A percentile compares a stretch with the other conserved stretches of the same genome.
phyloP scores from a whole-genome alignment of 1,284 basidiomycete genomes.

The Trametes sp. region DNA sequence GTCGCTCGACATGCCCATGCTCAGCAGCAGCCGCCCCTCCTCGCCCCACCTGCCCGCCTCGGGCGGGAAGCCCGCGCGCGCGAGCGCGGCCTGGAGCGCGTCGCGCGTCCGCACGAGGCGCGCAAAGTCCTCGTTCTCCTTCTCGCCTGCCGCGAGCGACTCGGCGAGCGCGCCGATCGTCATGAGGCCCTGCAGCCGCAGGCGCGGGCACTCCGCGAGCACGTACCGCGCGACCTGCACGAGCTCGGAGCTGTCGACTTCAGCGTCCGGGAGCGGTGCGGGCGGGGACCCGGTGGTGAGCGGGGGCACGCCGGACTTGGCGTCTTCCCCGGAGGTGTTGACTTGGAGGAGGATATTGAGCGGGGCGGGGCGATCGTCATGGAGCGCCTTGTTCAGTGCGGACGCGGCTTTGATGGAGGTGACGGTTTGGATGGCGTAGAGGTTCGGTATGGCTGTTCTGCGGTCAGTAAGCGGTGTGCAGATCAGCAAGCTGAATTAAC shows the following conservation, averaged over 20 bases:
- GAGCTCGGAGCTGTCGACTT: slow-evolving; percentile 54
- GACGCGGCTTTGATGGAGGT: slow-evolving; percentile 87
- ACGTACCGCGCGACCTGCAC: slow-evolving; percentile 77
- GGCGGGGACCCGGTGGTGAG: slow-evolving; percentile 43
- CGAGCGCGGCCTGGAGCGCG: slow-evolving; percentile 58
- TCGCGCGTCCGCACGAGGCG: slow-evolving; percentile 71
- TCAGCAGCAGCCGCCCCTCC: slow-evolving; percentile 73
- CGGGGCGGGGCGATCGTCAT: slow-evolving; percentile 52
- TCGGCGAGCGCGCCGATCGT: slow-evolving; percentile 90
- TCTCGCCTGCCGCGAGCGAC: slow-evolving; percentile 62
- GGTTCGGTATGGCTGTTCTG: slow-evolving; percentile 82
- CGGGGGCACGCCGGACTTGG: slow-evolving; percentile 87
- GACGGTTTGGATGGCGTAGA: slow-evolving; percentile 92
- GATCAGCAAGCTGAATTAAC: slow-evolving; percentile 12
- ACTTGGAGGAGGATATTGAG: slow-evolving; percentile 90
- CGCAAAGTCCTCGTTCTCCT: slow-evolving; percentile 88
- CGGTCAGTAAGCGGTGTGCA: slow-evolving; percentile 18
- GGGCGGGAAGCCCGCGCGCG: slow-evolving; percentile 37
- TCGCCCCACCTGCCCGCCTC: slow-evolving; percentile 56
- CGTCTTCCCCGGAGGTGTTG: slow-evolving; percentile 93
- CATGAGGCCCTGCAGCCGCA: slow-evolving; percentile 91
- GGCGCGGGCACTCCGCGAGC: slow-evolving; percentile 73
- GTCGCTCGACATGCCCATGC: slow-evolving; percentile 99
- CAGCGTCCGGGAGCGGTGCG: slow-evolving; percentile 1
- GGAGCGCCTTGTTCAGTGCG: slow-evolving; percentile 82